A percentile compares a stretch with the other conserved stretches of the same genome.
Conservation (phyloP, 495 filamentous ascomycete genomes). For the Tuber microsphaerosporum region DNA sequence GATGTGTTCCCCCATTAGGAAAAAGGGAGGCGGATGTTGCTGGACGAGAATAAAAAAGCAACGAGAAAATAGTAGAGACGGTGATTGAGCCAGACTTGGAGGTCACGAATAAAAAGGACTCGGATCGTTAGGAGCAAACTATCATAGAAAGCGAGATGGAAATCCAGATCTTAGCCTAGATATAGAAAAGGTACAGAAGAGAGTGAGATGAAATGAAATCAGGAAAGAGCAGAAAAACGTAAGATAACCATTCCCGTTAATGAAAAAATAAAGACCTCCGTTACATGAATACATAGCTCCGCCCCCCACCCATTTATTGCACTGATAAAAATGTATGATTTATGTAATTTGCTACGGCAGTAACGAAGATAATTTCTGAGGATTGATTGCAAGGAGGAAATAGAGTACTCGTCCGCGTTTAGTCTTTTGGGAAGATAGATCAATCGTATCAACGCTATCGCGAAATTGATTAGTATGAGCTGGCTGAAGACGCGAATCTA, state of each 20-base stretch:
- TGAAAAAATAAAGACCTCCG: conserved; percentile 2
- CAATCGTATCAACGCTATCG: neutral
- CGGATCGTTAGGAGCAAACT: neutral
- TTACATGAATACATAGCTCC: conserved; percentile 5
- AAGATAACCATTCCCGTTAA: neutral
- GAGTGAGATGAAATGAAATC: conserved; percentile 2
- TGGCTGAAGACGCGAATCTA: neutral
- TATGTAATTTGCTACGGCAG: conserved; percentile 4
- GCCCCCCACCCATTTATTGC: neutral
- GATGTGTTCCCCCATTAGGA: neutral
- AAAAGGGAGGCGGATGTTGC: neutral
- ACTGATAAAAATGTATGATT: conserved; percentile 8
- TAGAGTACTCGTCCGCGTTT: neutral
- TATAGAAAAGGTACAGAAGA: conserved; percentile 1
- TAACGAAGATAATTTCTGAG: conserved; percentile 1
- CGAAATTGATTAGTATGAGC: neutral
- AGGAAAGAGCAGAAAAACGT: conserved; percentile 7
- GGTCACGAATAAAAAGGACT: conserved; percentile 2
- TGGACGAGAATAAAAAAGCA: neutral
- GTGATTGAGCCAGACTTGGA: conserved; percentile 3
- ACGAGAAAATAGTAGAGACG: neutral
- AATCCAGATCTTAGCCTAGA: neutral
- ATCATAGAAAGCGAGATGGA: neutral
- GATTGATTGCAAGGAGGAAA: neutral
- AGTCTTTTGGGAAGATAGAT: neutral